Conservation (phyloP, 1,284 basidiomycete genomes). For the Porogramme epimiltina region DNA sequence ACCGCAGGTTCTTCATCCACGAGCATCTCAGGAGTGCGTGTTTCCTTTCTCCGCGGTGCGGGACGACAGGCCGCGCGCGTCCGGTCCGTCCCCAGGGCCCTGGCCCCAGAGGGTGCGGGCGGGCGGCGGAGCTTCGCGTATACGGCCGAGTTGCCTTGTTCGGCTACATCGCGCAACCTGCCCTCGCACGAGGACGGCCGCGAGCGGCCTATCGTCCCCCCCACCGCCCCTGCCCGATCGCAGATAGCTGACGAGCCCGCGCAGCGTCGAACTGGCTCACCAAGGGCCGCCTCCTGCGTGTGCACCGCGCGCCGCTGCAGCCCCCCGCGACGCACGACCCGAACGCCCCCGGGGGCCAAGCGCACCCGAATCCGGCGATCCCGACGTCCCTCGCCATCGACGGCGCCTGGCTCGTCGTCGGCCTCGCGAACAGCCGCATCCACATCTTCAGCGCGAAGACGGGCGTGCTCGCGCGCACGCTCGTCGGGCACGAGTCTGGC, state of each 20-base stretch:
- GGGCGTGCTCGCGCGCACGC: slow-evolving; percentile 76
- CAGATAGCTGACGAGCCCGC: neutral
- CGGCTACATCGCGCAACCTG: too few relatives aligned
- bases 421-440: slow-evolving; percentile 87
- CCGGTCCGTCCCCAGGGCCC: too few relatives aligned
- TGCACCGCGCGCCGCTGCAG: slow-evolving; percentile 61
- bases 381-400: slow-evolving; percentile 87
- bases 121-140: too few relatives aligned
- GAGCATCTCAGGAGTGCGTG: slow-evolving; percentile 75
- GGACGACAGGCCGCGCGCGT: too few relatives aligned
- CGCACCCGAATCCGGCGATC: slow-evolving; percentile 26
- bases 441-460: slow-evolving; percentile 86
- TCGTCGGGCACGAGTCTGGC: slow-evolving; percentile 86
- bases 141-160: too few relatives aligned
- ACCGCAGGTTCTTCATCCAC: slow-evolving; percentile 74
- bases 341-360: slow-evolving; percentile 11
- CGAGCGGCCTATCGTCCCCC: too few relatives aligned
- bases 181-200: too few relatives aligned
- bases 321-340: slow-evolving; percentile 20
- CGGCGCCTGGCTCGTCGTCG: slow-evolving; percentile 85
- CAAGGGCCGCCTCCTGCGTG: slow-evolving; percentile 77
- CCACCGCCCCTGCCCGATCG: too few relatives aligned
- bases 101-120: too few relatives aligned
- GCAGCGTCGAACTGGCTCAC: slow-evolving; percentile 85
- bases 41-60: neutral